Conservation (phyloP, 2,329 filamentous ascomycete species). For the Fusarium annulatum region DNA sequence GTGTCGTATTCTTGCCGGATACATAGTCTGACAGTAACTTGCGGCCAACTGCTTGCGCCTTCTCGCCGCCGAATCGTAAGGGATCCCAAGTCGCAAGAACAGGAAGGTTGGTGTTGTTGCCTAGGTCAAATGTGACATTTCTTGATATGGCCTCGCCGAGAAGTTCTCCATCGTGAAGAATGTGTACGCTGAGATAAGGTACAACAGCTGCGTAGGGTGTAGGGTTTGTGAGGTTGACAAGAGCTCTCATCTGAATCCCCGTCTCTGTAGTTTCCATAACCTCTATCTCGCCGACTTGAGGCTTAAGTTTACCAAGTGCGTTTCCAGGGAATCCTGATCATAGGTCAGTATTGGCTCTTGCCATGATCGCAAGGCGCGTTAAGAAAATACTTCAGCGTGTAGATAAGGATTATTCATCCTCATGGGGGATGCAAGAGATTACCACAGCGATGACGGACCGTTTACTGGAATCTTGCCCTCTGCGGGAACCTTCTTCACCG, state of each 20-base stretch:
- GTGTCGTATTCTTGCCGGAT: constrained; percentile 85
- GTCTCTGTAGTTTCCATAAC: constrained; percentile 78
- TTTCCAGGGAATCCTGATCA: constrained; percentile 68
- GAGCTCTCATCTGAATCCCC: constrained; percentile 76
- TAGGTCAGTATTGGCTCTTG: constrained; percentile 49
- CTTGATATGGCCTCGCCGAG: constrained; percentile 79
- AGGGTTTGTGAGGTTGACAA: constrained; percentile 88
- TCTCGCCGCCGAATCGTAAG: constrained; percentile 66
- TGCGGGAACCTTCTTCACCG: constrained; percentile 85
- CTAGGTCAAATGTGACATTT: constrained; percentile 72
- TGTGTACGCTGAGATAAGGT: constrained; percentile 82
- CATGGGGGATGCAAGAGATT: constrained; percentile 44
- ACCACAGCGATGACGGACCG: constrained; percentile 78
- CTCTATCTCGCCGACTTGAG: constrained; percentile 76
- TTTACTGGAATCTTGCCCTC: constrained; percentile 90
- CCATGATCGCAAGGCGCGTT: constrained; percentile 41
- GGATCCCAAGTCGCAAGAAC: constrained; percentile 83
- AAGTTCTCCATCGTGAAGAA: constrained; percentile 77
- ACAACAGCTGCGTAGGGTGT: constrained; percentile 85
- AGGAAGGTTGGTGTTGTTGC: constrained; percentile 76
- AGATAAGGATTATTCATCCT: constrained; percentile 41
- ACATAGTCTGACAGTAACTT: constrained; percentile 86
- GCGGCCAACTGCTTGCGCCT: constrained; percentile 71
- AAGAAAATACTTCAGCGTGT: constrained; percentile 47
- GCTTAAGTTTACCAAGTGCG: constrained; percentile 60